Conservation (phyloP, 768 basidiomycete genomes). For the Hygrophorus pudorinus region DNA sequence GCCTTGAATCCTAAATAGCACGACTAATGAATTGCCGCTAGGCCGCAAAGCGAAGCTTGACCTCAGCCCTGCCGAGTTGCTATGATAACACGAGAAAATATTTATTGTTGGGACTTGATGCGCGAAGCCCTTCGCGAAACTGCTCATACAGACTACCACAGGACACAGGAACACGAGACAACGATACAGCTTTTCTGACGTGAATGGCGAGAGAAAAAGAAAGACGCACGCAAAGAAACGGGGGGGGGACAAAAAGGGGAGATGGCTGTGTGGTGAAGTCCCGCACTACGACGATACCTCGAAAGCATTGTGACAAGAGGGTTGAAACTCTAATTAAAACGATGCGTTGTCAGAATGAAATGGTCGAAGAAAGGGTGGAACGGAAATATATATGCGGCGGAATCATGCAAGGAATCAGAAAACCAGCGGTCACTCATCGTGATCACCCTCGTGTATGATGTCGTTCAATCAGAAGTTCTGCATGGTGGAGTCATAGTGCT, state of each 20-base stretch:
- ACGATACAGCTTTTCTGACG: neutral
- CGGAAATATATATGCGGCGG: neutral
- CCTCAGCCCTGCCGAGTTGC: too few species aligned
- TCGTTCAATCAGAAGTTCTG: slow-evolving; percentile 1
- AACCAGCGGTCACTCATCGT: neutral
- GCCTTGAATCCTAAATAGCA: too few species aligned
- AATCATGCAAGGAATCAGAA: neutral
- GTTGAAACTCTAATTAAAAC: neutral
- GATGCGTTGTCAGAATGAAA: neutral
- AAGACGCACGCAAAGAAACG: neutral
- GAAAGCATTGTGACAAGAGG: neutral
- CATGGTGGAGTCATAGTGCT: slow-evolving; percentile 6
- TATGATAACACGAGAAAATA: neutral
- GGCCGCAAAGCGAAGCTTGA: too few species aligned
- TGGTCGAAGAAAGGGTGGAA: neutral
- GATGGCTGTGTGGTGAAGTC: neutral
- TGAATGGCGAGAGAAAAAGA: neutral
- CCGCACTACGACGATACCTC: neutral
- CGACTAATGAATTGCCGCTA: too few species aligned
- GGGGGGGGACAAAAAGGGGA: too few species aligned
- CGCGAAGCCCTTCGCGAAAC: slow-evolving; percentile 4
- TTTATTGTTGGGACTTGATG: slow-evolving; percentile 3
- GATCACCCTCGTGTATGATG: neutral
- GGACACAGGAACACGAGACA: neutral
- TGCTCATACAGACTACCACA: neutral